Evolutionary conservation across 371 early-diverging fungal genomes (phyloP).

Genomic region (Sanchytrium tribonematis): DNA sequence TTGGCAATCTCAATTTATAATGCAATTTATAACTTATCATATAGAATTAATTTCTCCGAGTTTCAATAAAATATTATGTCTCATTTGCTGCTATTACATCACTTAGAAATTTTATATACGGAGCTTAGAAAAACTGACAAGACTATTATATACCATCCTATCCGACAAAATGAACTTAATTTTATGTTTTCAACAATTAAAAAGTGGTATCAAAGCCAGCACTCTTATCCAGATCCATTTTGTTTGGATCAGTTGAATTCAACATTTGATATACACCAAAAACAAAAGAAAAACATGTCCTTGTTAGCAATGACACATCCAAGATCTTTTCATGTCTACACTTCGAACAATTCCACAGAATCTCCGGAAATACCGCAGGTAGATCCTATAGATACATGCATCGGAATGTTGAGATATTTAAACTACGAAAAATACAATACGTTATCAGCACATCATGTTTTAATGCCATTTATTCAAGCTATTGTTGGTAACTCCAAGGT

Average conservation of each 20-base stretch:
- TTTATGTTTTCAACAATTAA: background rate
- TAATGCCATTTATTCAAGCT: background rate
- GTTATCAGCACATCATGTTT: background rate
- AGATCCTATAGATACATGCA: background rate
- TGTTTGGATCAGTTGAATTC: background rate
- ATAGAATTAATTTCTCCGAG: too few species aligned
- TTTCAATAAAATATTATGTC: background rate
- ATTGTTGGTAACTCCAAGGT: background rate
- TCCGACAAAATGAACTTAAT: background rate
- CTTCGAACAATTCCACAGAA: background rate
- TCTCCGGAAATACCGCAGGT: background rate
- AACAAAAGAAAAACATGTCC: background rate
- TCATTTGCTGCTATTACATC: background rate
- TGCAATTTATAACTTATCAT: too few species aligned
- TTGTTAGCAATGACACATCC: background rate
- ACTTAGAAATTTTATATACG: background rate
- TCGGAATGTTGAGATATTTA: background rate
- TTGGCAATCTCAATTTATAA: too few species aligned
- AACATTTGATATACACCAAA: background rate
- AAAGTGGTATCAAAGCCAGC: background rate
- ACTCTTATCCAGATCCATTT: background rate
- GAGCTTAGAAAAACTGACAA: background rate
- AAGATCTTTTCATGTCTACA: background rate
- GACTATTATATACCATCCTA: background rate
- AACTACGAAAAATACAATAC: background rate